phyloP scores from a whole-genome alignment of 768 basidiomycete species.

The Strobilomyces dryophilus region DNA sequence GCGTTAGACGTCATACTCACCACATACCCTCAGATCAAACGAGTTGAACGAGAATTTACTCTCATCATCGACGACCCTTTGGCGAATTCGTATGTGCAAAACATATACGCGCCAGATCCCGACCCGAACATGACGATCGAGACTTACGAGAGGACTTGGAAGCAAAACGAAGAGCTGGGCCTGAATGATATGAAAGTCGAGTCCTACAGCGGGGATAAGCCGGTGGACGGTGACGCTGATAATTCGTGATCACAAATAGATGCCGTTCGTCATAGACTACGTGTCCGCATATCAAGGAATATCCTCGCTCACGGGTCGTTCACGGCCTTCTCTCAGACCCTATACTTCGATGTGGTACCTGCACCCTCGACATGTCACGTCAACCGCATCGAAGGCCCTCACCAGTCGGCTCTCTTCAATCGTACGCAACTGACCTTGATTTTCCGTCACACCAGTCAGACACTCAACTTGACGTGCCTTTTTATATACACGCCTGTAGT shows the following conservation, averaged over 20 bases:
- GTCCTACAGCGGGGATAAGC: slow-evolving; percentile 19
- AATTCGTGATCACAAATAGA: slow-evolving; percentile 1
- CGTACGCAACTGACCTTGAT: too few relatives aligned
- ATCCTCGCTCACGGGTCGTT: too few relatives aligned
- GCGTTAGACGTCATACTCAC: not conserved
- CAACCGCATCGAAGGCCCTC: too few relatives aligned
- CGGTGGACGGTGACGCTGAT: not conserved
- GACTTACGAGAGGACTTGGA: slow-evolving; percentile 76
- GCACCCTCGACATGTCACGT: too few relatives aligned
- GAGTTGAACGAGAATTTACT: slow-evolving; percentile 77
- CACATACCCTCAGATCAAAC: slow-evolving; percentile 55
- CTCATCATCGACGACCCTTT: slow-evolving; percentile 94
- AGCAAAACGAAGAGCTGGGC: slow-evolving; percentile 94
- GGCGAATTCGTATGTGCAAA: slow-evolving; percentile 94
- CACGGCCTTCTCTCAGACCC: too few relatives aligned
- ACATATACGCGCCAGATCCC: slow-evolving; percentile 93
- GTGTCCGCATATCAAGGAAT: too few relatives aligned
- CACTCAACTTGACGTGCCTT: too few relatives aligned
- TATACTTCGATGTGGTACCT: too few relatives aligned
- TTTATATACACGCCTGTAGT: not conserved
- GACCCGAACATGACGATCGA: slow-evolving; percentile 91
- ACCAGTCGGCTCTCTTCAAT: too few relatives aligned
- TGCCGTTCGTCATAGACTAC: not conserved
- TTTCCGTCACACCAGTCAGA: too few relatives aligned
- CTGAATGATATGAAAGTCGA: slow-evolving; percentile 88